These are phyloP conservation scores for Dendryphion nanum DNA, from an alignment of 2,329 filamentous ascomycete genomes.

Conservation along the genomic window DNA sequence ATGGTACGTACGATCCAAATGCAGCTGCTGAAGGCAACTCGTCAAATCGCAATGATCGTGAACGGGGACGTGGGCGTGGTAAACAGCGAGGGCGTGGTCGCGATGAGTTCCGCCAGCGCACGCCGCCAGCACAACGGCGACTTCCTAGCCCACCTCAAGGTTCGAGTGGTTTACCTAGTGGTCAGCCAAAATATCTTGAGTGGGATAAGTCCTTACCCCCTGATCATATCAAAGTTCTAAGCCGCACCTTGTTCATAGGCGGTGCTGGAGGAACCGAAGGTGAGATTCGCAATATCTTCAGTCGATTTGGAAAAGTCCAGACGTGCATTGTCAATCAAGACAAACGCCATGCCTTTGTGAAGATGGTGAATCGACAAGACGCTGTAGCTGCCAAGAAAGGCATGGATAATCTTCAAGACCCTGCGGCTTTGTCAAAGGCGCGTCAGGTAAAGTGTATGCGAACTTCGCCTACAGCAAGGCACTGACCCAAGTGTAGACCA, in stretches of 20 bases:
- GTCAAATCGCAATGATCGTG: constrained; percentile 54
- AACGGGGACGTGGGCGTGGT: constrained; percentile 56
- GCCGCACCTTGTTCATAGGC: constrained; percentile 93
- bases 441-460: constrained; percentile 36
- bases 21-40: constrained; percentile 54
- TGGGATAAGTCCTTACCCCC: constrained; percentile 72
- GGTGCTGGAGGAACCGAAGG: constrained; percentile 75
- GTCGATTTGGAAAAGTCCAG: constrained; percentile 81
- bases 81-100: constrained; percentile 44
- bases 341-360: constrained; percentile 97
- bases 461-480: constrained; percentile 1
- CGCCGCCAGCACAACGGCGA: constrained; percentile 68
- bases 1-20: constrained; percentile 71
- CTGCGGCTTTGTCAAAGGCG: constrained; percentile 66
- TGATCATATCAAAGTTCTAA: constrained; percentile 79
- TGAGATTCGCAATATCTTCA: constrained; percentile 79
- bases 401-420: constrained; percentile 76
- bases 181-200: constrained; percentile 70
- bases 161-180: constrained; percentile 14
- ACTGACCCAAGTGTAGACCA: constrained; percentile 60
- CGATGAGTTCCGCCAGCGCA: constrained; percentile 80
- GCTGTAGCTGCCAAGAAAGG: constrained; percentile 80
- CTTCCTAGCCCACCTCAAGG: constrained; percentile 52
- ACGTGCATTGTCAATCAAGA: constrained; percentile 98
- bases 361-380: constrained; percentile 90